phyloP scores from a whole-genome alignment of 1,284 basidiomycete species.

The Paramarasmius palmivorus region DNA sequence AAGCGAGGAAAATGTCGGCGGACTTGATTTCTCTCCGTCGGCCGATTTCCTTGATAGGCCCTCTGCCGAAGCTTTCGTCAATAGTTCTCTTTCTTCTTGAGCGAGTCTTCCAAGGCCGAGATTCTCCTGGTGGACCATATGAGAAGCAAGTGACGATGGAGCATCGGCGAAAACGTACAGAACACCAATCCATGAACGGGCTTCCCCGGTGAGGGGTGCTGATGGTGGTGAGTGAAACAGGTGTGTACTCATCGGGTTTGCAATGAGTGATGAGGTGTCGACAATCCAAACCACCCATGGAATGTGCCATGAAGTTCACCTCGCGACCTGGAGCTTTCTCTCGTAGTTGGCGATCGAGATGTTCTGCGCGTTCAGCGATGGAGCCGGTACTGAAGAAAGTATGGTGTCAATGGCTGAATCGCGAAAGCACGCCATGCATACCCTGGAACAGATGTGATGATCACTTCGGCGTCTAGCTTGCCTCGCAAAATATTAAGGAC shows the following conservation, averaged over 20 bases:
- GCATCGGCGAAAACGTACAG: conserved; percentile 45
- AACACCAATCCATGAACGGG: conserved; percentile 99
- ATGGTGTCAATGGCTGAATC: neutral
- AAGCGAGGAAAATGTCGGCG: conserved; percentile 18
- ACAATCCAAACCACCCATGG: conserved; percentile 97
- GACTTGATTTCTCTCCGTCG: conserved; percentile 29
- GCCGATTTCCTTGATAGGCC: conserved; percentile 9
- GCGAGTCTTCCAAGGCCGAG: conserved; percentile 78
- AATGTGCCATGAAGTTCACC: conserved; percentile 94
- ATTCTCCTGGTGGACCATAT: conserved; percentile 54
- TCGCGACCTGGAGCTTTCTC: conserved; percentile 68
- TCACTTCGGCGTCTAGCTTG: conserved; percentile 88
- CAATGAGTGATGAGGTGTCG: conserved; percentile 89
- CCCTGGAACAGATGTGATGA: conserved; percentile 95
- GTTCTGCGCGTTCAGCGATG: conserved; percentile 80
- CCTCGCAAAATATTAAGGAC: conserved; percentile 83
- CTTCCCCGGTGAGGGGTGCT: conserved; percentile 95
- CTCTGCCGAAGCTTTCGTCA: conserved; percentile 18
- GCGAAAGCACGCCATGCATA: conserved; percentile 39
- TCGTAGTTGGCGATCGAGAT: conserved; percentile 77
- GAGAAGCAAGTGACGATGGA: conserved; percentile 3
- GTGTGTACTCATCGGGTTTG: conserved; percentile 81
- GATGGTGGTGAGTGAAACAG: conserved; percentile 87
- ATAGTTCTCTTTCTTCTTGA: conserved; percentile 34
- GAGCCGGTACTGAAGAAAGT: conserved; percentile 79